Base-by-base conservation (phyloP, 495 filamentous ascomycete genomes). In the Hypomontagnella monticulosa region DNA sequence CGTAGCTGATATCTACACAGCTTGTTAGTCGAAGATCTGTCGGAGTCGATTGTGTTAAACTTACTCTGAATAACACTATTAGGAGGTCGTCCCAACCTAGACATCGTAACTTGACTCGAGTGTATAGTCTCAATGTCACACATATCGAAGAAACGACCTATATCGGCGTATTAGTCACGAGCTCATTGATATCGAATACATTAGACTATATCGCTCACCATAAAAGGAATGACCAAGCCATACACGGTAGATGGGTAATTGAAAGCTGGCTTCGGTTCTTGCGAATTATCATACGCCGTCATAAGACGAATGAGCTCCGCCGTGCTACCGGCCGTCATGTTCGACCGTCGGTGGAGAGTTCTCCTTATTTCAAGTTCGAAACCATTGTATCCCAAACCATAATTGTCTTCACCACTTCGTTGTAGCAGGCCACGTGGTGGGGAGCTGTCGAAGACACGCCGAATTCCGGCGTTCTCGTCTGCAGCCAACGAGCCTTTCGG, bases 11-110 rank as follows among this genome's bases (percentile, higher is more conserved):
- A 67, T 44, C 71, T 73, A 18, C 16, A 12, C n/a, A 6, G 41
- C 41, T 8, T 4, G 27, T 58, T 14, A 55, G 37, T 47, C 57
- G 9, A 44, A 55, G 0, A 14, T 12, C 32, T 8, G 1, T 19
- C 4, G 9, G 0, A 46, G n/a, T 4, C 4, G 4, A 32, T 15
- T 14, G 10, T 11, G 15, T 4, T 10, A 16, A 16, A 16, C 69
- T 12, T 61, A 73, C 68, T 53, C 69, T 61, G 42, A 72, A 71
- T n/a, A 73, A 34, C 2, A 75, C 61, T 8, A 75, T 64, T 41
- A 73, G 70, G 3, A 70, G 32, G 40, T 75, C 73, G 34, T 75
- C 73, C 73, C 71, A 73, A 19, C 73, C 73, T 6, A 71, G 23
- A 54, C 63, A 70, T 8, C 33, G 60, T 42, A 69, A 41, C 34